A percentile compares a stretch with the other conserved stretches of the same genome.
Evolutionary conservation across 148 eudicot species (phyloP).

Genomic region (Hydrangea macrophylla): DNA sequence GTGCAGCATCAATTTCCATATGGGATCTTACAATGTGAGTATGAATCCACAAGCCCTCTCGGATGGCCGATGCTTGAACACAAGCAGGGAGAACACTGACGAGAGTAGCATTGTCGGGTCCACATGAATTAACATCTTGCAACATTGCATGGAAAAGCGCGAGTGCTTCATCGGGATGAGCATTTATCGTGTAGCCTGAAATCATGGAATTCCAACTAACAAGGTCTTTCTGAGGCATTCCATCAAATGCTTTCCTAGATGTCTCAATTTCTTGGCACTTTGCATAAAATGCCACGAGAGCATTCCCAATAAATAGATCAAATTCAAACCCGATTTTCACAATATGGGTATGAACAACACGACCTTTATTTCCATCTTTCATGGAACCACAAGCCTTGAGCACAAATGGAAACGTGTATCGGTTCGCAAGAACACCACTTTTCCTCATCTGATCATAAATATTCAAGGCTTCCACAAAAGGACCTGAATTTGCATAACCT

Average conservation of each 20-base stretch:
- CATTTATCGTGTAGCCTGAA: constrained; percentile 26
- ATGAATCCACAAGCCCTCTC: constrained; percentile 32
- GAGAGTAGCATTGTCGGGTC: constrained; percentile 33
- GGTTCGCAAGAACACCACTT: constrained; percentile 14
- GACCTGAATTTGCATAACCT: constrained; percentile 20
- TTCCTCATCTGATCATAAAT: constrained; percentile 20
- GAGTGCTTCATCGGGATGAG: constrained; percentile 23
- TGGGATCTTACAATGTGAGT: constrained; percentile 21
- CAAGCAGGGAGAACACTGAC: constrained; percentile 42
- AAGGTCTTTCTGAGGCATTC: constrained; percentile 26
- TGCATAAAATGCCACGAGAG: constrained; percentile 32
- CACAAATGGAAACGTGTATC: constrained; percentile 23
- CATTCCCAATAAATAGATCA: constrained; percentile 28
- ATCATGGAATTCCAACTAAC: constrained; percentile 39
- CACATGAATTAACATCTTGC: constrained; percentile 3
- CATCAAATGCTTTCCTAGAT: constrained; percentile 28
- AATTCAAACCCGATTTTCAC: constrained; percentile 29
- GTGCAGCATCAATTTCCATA: constrained; percentile 23
- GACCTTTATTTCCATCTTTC: constrained; percentile 18
- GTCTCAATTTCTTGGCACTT: constrained; percentile 17
- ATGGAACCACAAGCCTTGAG: constrained; percentile 31
- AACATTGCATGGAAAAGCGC: constrained; percentile 29
- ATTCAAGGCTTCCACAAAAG: constrained; percentile 15
- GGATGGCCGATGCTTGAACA: constrained; percentile 26
- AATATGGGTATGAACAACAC: constrained; percentile 24